A percentile compares a stretch with the other conserved stretches of the same genome.
Evolutionary conservation across 2,329 filamentous ascomycete species (phyloP).

Genomic region (Pyricularia pennisetigena): DNA sequence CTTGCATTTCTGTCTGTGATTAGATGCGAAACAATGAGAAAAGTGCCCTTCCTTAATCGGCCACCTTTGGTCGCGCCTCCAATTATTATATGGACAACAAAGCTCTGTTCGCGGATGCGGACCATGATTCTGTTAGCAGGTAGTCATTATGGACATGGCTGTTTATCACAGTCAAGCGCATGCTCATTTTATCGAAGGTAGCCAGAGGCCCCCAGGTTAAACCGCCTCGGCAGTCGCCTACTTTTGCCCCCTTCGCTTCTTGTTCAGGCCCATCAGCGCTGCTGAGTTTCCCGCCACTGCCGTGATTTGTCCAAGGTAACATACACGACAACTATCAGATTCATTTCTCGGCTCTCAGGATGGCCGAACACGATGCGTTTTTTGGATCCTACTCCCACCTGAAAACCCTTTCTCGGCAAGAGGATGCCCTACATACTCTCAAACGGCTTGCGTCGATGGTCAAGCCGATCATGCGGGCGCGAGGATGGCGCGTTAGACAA

Average conservation of each 20-base stretch:
- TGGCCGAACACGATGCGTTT: conserved; percentile 30
- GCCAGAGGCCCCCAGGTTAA: neutral
- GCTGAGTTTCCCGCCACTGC: neutral
- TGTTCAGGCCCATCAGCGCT: neutral
- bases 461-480: conserved; percentile 88
- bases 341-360: neutral
- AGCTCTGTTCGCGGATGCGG: neutral
- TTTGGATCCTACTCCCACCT: conserved; percentile 40
- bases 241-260: neutral
- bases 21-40: too few species aligned
- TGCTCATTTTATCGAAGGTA: neutral
- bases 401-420: conserved; percentile 31
- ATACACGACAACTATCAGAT: neutral
- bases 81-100: neutral
- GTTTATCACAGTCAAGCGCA: neutral
- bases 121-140: neutral
- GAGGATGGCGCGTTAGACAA: conserved; percentile 68
- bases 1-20: too few species aligned
- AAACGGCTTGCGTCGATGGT: conserved; percentile 79
- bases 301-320: neutral
- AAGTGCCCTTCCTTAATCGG: too few species aligned
- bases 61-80: too few species aligned
- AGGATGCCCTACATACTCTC: conserved; percentile 49
- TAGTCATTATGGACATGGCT: neutral
- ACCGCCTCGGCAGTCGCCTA: neutral